Conservation (phyloP, 192 early-diverging fungal genomes). For the Mortierella hygrophila region DNA sequence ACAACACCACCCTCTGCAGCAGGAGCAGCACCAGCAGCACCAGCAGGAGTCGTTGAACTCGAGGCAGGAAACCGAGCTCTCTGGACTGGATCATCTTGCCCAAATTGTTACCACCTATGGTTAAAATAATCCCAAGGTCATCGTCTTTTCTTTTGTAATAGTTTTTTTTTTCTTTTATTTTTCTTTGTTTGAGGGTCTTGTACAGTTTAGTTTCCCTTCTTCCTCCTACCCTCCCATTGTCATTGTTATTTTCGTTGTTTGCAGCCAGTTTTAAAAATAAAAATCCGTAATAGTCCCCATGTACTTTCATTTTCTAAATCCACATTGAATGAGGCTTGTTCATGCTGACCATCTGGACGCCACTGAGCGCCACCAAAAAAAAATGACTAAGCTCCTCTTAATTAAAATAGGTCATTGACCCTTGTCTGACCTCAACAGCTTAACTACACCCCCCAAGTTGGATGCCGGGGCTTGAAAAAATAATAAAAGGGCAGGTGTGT, state of each 20-base stretch:
- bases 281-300: neutral
- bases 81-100: slow-evolving; percentile 45
- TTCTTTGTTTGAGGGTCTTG: slow-evolving; percentile 7
- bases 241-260: neutral
- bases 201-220: slow-evolving; percentile 12
- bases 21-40: neutral
- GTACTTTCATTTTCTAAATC: neutral
- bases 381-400: neutral
- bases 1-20: neutral
- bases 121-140: slow-evolving; percentile 1
- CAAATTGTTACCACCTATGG: slow-evolving; percentile 53
- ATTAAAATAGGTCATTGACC: neutral
- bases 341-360: neutral
- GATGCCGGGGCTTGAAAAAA: neutral
- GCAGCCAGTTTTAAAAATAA: neutral
- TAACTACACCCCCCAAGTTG: neutral
- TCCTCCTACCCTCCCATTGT: neutral
- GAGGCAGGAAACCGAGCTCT: slow-evolving; percentile 28
- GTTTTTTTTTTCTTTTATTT: neutral
- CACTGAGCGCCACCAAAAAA: slow-evolving; percentile 6
- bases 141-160: neutral
- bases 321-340: neutral
- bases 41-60: neutral
- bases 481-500: neutral
- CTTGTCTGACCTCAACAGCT: neutral